phyloP scores from a whole-genome alignment of 352 stramenopile species.

The Globisporangium barbulae region DNA sequence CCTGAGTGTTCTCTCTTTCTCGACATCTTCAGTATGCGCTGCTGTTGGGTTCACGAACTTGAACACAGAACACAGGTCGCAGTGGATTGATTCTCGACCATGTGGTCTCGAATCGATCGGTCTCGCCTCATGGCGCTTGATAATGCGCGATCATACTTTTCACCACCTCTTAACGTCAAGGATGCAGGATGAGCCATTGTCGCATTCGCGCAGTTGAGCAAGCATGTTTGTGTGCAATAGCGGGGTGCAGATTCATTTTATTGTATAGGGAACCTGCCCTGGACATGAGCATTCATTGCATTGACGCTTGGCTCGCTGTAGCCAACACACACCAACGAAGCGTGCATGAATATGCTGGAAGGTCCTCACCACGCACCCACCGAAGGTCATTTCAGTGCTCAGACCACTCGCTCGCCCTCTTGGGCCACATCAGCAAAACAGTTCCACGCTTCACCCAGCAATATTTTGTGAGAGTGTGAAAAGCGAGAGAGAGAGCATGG shows the following conservation, averaged over 20 bases:
- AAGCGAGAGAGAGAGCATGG: no score
- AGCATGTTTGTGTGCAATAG: no score
- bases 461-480: no score
- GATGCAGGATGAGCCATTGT: conserved; percentile 1
- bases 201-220: not conserved
- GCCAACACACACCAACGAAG: not conserved
- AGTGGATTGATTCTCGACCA: not conserved
- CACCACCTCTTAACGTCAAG: not conserved
- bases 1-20: not conserved
- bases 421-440: not conserved
- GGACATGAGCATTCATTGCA: no score
- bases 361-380: not conserved
- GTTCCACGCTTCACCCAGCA: no score
- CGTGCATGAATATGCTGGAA: not conserved
- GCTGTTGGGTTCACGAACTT: conserved; percentile 2
- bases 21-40: no score
- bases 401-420: not conserved
- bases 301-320: not conserved
- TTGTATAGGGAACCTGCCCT: not conserved
- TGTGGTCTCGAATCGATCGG: not conserved
- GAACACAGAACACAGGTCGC: conserved; percentile 5
- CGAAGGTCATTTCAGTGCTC: conserved; percentile 7
- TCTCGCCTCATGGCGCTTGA: no score
- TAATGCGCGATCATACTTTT: conserved; percentile 1
- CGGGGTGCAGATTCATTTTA: no score